Conservation (phyloP, 2,329 filamentous ascomycete species). For the Furcasterigmium sp. region DNA sequence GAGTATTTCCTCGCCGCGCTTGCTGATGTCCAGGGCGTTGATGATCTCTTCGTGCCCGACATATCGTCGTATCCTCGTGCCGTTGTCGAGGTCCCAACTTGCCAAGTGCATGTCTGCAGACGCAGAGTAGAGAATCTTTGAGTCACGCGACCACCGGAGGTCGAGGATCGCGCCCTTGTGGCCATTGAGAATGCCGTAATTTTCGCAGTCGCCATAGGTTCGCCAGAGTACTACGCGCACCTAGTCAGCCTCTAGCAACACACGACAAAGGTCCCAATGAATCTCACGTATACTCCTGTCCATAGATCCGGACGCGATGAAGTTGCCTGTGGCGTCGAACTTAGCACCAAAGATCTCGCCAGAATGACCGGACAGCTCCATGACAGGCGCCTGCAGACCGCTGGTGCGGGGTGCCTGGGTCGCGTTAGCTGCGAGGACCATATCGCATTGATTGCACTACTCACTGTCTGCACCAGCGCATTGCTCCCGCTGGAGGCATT, state of each 20-base stretch:
- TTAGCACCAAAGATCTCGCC: conserved; percentile 87
- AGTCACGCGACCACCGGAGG: conserved; percentile 95
- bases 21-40: conserved; percentile 84
- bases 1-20: conserved; percentile 82
- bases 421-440: conserved; percentile 8
- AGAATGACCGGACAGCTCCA: conserved; percentile 80
- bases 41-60: conserved; percentile 94
- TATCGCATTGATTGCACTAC: conserved; percentile 14
- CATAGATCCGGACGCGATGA: conserved; percentile 93
- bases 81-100: conserved; percentile 91
- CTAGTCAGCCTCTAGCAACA: conserved; percentile 9
- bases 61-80: conserved; percentile 86
- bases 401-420: conserved; percentile 72
- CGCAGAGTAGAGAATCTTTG: conserved; percentile 82
- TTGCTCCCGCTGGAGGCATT: conserved; percentile 40
- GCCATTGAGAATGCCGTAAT: conserved; percentile 83
- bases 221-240: conserved; percentile 75
- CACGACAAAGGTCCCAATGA: neutral
- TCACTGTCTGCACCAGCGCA: conserved; percentile 47
- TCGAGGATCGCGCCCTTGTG: conserved; percentile 90
- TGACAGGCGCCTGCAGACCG: conserved; percentile 80
- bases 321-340: conserved; percentile 82
- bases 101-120: conserved; percentile 91
- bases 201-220: conserved; percentile 88
- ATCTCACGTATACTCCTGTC: conserved; percentile 78